Base-by-base conservation (phyloP, 1,139 yeast species). In the Citeromyces hawaiiensis region DNA sequence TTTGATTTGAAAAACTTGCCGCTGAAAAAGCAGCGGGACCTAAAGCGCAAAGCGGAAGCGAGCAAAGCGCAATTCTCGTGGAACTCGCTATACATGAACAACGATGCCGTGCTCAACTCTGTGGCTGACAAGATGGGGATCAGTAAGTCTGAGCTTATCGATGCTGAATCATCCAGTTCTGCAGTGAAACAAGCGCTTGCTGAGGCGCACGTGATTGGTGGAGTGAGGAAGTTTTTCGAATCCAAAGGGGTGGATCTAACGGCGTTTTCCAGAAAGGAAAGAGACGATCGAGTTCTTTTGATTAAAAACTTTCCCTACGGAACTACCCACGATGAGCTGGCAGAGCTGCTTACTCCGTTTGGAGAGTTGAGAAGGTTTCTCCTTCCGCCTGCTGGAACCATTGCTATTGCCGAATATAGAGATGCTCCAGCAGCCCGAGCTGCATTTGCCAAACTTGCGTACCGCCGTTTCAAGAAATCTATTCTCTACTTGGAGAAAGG, bases 101-200 rank as follows among this genome's bases (percentile, higher is more conserved):
- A 70, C 41, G 96, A 91, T 61, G 95, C 98, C 1, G 94, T 91
- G 13, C 64, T 93, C 60, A 91, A 85, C 39, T 80, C 94, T 38
- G 94, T 88, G 35, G 96, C 98, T 1, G 60, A 74, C 14, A 80
- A 80, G 50, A 62, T 93, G 61, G 97, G 97, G 4, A 68, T 93
- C 39, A 58, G 77, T 25, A 93, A 91, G 55, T 68, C 93, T 3
- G 87, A 86, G 45, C 70, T 91, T 52, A 72, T 91, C 44, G 93
- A 91, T 56, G 94, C 96, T 1, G 82, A 85, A 49, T 83, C 79
- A 48, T 72, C 95, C 4, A 79, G 71, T 47, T 83, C 95, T 39
- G 96, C 95, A 1, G 97, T 91, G n/a, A 86, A 87, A 54, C 97
- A 88, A 59, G 97, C 98, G 0, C 70, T 91, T 47, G 98, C 99